These are phyloP conservation scores for Trichoderma endophyticum DNA, from an alignment of 2,329 filamentous ascomycete species.

Conservation along the genomic window DNA sequence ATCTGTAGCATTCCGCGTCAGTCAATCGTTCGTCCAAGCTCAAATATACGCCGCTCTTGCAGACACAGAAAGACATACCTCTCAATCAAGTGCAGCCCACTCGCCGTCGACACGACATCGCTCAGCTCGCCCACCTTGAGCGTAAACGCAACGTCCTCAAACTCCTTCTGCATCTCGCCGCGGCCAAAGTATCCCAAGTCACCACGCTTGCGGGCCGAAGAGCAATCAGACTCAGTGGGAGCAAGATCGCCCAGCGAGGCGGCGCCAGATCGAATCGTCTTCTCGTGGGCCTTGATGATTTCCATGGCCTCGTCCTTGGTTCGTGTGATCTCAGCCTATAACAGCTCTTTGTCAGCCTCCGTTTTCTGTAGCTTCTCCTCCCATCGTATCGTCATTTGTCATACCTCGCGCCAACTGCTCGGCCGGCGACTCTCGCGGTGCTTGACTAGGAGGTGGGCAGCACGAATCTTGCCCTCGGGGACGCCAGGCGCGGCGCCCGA, in stretches of 20 bases:
- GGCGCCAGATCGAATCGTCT: constrained; percentile 69
- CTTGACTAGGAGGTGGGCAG: constrained; percentile 90
- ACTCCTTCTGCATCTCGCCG: constrained; percentile 98
- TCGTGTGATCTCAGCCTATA: constrained; percentile 73
- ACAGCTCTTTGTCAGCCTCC: background rate
- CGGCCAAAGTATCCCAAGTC: constrained; percentile 93
- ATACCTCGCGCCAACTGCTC: constrained; percentile 82
- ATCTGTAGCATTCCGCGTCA: background rate
- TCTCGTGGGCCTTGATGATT: constrained; percentile 73
- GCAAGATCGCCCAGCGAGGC: constrained; percentile 77
- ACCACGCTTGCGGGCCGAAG: constrained; percentile 87
- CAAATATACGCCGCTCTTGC: background rate
- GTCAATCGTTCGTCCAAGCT: background rate
- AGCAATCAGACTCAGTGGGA: constrained; percentile 88
- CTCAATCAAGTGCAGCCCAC: constrained; percentile 92
- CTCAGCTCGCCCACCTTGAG: constrained; percentile 85
- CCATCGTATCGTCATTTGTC: constrained; percentile 18
- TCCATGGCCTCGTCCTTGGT: constrained; percentile 79
- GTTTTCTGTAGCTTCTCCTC: background rate
- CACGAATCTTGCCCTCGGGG: constrained; percentile 81
- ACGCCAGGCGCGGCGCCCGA: constrained; percentile 39
- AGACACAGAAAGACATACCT: constrained; percentile 53
- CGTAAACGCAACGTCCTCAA: constrained; percentile 93
- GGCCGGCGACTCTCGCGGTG: constrained; percentile 84
- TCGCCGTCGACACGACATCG: constrained; percentile 83